Evolutionary conservation across 192 early-diverging fungal genomes (phyloP), one percentile per base, ranked within the genome.

Genomic region (Lobulomyces angularis): DNA sequence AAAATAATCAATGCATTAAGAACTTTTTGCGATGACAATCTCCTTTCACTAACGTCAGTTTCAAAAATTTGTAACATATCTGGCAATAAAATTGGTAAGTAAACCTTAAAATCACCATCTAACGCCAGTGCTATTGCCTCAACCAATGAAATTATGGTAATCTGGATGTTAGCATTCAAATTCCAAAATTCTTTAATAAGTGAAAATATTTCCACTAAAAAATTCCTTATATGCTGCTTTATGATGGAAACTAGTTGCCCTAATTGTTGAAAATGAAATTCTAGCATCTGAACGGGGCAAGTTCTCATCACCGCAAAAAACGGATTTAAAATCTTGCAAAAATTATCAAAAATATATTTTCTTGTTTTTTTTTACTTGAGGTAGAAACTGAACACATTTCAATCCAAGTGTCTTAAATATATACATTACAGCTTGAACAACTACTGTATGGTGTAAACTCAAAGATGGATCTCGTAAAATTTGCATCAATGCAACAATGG

Each of bases 211-310:
- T 88, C 84, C 4, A 73, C 64, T 16, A 90, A 58, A 40, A 84
- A 90, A 30, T 79, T 78, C n/a, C 89, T 74, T 27, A 93, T 88
- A 41, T 93, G 84, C 49, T 88, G 81, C 39, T 83, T 78, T 11
- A 89, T 85, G 44, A 90, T 80, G 17, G 69, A 52, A 0, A 95
- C 88, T 19, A 97, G 59, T 27, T 79, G 61, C 0, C 81, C 80
- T 27, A 97, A 70, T 28, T 86, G 74, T 37, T 87, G 86, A 50
- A 97, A 90, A 54, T 91, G 87, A 36, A 86, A 93, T 30, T 87
- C 86, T 0, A 88, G 77, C 61, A 83, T 82, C 8, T 67, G 65
- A 4, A 71, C 46, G 1, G 83, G 86, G 25, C 85, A 83, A 0
- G 75, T 68, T 20, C 77, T 62, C 84, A 97, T 91, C 51, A 89